phyloP scores from a whole-genome alignment of 306 rosid genomes.

The Lotus japonicus region DNA sequence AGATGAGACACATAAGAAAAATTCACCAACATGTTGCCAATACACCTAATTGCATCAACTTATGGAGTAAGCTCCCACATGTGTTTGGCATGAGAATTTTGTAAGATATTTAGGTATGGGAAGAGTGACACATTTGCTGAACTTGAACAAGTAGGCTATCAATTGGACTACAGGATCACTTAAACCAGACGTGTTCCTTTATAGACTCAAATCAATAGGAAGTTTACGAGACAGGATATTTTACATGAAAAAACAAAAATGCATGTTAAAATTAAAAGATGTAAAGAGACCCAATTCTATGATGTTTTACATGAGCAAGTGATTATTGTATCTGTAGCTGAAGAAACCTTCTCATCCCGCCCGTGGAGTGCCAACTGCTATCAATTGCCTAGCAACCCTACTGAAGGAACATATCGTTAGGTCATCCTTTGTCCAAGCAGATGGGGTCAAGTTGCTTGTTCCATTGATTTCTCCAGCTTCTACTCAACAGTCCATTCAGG shows the following conservation, averaged over 20 bases:
- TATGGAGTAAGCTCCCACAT: conserved; percentile 8
- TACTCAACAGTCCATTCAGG: conserved; percentile 96
- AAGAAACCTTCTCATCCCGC: conserved; percentile 88
- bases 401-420: conserved; percentile 90
- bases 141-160: conserved; percentile 1
- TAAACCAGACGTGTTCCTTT: neutral
- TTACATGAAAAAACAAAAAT: neutral
- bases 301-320: neutral
- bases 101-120: neutral
- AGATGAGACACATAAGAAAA: neutral
- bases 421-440: conserved; percentile 80
- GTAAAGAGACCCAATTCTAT: neutral
- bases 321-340: conserved; percentile 47
- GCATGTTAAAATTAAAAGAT: neutral
- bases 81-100: neutral
- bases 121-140: conserved; percentile 1
- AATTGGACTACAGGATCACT: neutral
- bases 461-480: conserved; percentile 94
- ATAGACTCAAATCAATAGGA: neutral
- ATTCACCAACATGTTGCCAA: neutral
- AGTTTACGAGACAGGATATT: neutral
- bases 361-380: conserved; percentile 70
- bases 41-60: neutral
- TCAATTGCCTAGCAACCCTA: conserved; percentile 77
- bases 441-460: conserved; percentile 87